phyloP scores from a whole-genome alignment of 768 basidiomycete species.

The Guyanaporus albipodus region DNA sequence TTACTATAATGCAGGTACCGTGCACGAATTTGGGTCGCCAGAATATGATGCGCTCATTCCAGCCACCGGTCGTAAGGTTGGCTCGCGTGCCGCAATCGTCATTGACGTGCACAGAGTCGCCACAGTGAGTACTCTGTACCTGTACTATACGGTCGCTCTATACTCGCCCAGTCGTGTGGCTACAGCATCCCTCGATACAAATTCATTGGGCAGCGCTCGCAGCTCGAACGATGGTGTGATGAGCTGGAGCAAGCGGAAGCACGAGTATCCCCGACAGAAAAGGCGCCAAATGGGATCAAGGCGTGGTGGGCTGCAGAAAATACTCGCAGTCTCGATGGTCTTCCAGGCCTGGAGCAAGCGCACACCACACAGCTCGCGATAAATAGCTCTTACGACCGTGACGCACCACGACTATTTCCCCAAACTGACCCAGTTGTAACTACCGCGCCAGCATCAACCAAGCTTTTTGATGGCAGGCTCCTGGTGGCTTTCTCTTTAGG shows the following conservation, averaged over 20 bases:
- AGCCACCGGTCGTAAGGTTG: conserved; percentile 42
- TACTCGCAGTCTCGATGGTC: conserved; percentile 49
- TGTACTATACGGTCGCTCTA: not conserved
- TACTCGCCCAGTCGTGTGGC: conserved; percentile 56
- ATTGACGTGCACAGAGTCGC: conserved; percentile 60
- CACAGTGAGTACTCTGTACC: conserved; percentile 30
- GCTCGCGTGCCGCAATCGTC: conserved; percentile 58
- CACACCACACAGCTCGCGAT: conserved; percentile 13
- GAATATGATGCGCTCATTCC: conserved; percentile 56
- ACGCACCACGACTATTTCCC: conserved; percentile 5
- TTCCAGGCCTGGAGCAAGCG: conserved; percentile 43
- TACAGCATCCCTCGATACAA: conserved; percentile 59
- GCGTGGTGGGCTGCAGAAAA: conserved; percentile 55
- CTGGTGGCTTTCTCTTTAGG: conserved; percentile 32
- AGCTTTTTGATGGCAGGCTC: conserved; percentile 6
- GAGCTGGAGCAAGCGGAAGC: conserved; percentile 44
- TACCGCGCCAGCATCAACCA: not conserved
- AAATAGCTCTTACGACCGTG: conserved; percentile 21
- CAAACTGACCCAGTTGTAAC: not conserved
- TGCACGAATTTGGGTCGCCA: conserved; percentile 58
- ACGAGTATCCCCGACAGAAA: conserved; percentile 11
- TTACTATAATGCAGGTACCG: conserved; percentile 44
- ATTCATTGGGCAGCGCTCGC: conserved; percentile 52
- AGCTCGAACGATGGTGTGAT: conserved; percentile 44
- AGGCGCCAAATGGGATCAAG: conserved; percentile 43